Base-by-base conservation (phyloP, 805 yeast genomes). In the Metschnikowia matae region DNA sequence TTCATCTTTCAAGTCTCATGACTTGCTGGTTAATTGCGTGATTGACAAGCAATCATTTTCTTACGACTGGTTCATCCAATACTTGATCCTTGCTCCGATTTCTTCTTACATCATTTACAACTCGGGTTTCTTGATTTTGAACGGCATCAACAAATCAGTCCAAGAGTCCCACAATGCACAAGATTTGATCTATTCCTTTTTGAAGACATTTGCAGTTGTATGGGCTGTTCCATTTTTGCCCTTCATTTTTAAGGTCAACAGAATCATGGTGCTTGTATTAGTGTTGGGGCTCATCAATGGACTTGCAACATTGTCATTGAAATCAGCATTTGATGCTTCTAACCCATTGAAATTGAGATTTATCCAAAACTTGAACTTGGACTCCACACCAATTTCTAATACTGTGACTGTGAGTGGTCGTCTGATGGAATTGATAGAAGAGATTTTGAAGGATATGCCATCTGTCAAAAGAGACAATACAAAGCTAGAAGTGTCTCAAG, bases 21-120 rank as follows among this genome's bases (percentile, higher is more conserved):
- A 10, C 7, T 21, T 11, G 14, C 40, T 46, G 31, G 33, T 20
- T 14, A 43, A 46, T 4, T 56, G 64, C 44, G 67, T 58, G 44
- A 48, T 62, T 1, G 63, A 58, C 38, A 50, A 66, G 36, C 73
- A 70, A 45, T 78, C 82, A 4, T 76, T 79, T 43, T 78, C 84
- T 38, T 88, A 85, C 61, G 96, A 86, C 59, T 90, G 97, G 96
- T 75, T 84, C 14, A 55, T 88, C 15, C 96, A 90, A 64, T 89
- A 80, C 59, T 56, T 87, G 32, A 54, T 83, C 1, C 63, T 85
- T 15, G 88, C 85, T 13, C 96, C 97, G 2, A 47, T 85, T 13
- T 69, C 85, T 1, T 69, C 83, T 2, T 74, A 78, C 33, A 60
- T 84, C 34, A 61, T 83, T n/a, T 77, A 80, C 57, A 77, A 79